Evolutionary conservation across 345 rosid genomes (phyloP), one percentile per base, ranked within the genome.

Genomic region (Mallotus nudiflorus): DNA sequence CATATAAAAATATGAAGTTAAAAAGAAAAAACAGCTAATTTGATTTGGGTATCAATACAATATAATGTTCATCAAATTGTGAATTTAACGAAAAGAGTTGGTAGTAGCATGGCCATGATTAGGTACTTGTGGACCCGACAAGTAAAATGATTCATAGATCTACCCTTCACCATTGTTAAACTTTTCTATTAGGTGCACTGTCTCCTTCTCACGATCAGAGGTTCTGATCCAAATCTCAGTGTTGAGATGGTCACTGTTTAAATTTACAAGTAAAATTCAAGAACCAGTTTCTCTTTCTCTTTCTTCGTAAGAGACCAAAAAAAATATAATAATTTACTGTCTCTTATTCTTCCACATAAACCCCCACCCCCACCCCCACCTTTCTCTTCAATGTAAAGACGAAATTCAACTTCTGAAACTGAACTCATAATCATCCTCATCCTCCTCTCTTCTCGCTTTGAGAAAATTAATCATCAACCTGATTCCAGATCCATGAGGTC

Each of bases 401-500:
- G n/a, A 50, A 51, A 35, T 39, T 62, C 57, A 12, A 27, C 31
- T n/a, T 40, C 27, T 6, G 10, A 22, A 35, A 28, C 61, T 19
- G 9, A 11, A 9, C 37, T 11, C 28, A 48, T 33, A 4, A 5
- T 39, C 27, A 22, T 12, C 25, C 2, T 24, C 11, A 6, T 24
- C 46, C 25, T 14, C 2, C 24, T 48, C 20, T 56, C 9, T 3
- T 42, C 62, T 51, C 52, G 22, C 12, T 37, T 24, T 4, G 0
- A 0, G 39, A 6, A 35, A 29, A 9, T 15, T 24, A 53, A 19
- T 70, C 18, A 67, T 19, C 10, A 51, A 2, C 1, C 11, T 7
- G 11, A 51, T 56, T 20, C 19, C 7, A 64, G 44, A 48, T 29
- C 45, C 16, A 78, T 76, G 82, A 78, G 79, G 45, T 62, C 82